Evolutionary conservation across 1,139 yeast species (phyloP).

Genomic region (Candida sojae): DNA sequence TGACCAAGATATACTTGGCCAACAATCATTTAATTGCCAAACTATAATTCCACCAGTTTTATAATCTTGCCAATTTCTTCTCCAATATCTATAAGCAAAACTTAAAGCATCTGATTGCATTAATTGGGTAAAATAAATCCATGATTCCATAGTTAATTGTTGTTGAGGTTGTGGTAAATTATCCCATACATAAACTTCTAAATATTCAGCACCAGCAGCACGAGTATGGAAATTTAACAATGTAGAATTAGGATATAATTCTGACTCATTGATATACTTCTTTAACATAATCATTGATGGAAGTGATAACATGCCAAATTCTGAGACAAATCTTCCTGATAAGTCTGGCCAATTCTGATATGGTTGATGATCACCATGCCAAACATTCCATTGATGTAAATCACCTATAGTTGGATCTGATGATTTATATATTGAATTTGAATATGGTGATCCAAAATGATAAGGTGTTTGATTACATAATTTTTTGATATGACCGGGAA

Average conservation of each 20-base stretch:
- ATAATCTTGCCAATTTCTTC: slow-evolving; percentile 44
- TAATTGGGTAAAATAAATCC: slow-evolving; percentile 52
- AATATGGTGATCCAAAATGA: slow-evolving; percentile 46
- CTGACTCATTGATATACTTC: slow-evolving; percentile 29
- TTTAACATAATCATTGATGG: slow-evolving; percentile 31
- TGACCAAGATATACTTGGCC: slow-evolving; percentile 54
- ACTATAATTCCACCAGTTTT: slow-evolving; percentile 45
- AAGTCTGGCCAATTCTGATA: slow-evolving; percentile 44
- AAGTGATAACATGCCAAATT: slow-evolving; percentile 49
- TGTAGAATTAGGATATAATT: slow-evolving; percentile 38
- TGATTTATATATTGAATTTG: slow-evolving; percentile 29
- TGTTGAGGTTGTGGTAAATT: slow-evolving; percentile 31
- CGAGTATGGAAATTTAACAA: slow-evolving; percentile 43
- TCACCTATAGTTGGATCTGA: slow-evolving; percentile 42
- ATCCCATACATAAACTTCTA: slow-evolving; percentile 46
- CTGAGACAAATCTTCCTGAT: slow-evolving; percentile 46
- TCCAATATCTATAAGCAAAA: slow-evolving; percentile 48
- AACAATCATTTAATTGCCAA: slow-evolving; percentile 55
- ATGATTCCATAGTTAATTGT: slow-evolving; percentile 32
- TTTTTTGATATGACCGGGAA: slow-evolving; percentile 31
- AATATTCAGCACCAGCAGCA: slow-evolving; percentile 45
- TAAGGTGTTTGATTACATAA: slow-evolving; percentile 28
- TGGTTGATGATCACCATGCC: slow-evolving; percentile 48
- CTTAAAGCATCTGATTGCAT: slow-evolving; percentile 53
- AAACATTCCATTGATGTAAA: slow-evolving; percentile 51